Evolutionary conservation across 2,329 filamentous ascomycete species (phyloP), one percentile per base, ranked within the genome.

Genomic region (Botryotinia globosa): DNA sequence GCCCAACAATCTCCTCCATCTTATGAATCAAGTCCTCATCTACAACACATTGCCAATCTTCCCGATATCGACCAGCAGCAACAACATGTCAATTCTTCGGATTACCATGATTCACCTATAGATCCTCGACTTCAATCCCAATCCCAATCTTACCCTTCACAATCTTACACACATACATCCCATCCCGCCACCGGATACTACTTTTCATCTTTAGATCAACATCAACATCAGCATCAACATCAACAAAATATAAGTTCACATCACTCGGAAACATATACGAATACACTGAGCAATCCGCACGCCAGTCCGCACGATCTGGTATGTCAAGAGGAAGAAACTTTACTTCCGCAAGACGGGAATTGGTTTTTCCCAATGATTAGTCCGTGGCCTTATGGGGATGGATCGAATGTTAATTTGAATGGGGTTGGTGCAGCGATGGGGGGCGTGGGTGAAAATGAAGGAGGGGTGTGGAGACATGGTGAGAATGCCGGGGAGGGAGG

Each of bases 351-450:
- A 45, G 18, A 51, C 32, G 59, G 37, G 18, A 64, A 18, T 54
- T 70, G 68, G 58, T 51, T 64, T 20, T 70, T 54, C 3, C 68
- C 68, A 2, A 70, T 51, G 68, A 32, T 51, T 29, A 51, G 58
- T 25, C 44, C 68, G 32, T 64, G 68, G 68, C 25, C 32, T 4
- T 51, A 64, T 51, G 58, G 25, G 5, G 68, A 62, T n/a, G 42
- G 45, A 4, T 39, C 68, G 20, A 44, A 51, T 22, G 22, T 25
- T n/a, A 39, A 63, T 64, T n/a, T 22, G 9, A 48, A 51, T 16
- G 56, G 54, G 10, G 42, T 58, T 69, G n/a, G 56, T 61, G 66
- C 37, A 18, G n/a, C 25, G 25, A 59, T 63, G 48, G 42, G 42
- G 34, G 32, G 16, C 14, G 18, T 14, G 34, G 44, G n/a, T n/a